Base-by-base conservation (phyloP, 1,284 basidiomycete genomes). In the Cutaneotrichosporon curvatum region DNA sequence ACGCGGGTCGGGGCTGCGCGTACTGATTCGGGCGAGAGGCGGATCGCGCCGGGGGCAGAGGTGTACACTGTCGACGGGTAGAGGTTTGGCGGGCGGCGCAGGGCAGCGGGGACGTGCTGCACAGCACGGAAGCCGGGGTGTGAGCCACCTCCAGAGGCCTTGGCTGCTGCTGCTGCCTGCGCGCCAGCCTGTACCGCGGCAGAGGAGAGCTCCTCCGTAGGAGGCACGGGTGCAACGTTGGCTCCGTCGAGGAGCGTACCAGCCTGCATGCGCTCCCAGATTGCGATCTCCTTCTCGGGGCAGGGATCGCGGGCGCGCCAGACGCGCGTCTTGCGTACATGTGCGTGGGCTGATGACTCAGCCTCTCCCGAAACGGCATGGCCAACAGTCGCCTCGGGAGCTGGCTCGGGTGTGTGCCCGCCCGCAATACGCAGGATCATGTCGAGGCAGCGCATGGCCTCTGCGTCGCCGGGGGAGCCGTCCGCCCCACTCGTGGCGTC, bases 1-100 rank as follows among this genome's bases (percentile, higher is more conserved):
- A 63, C 42, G 31, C 48, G 55, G 30, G 51, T 48, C 21, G 63
- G 53, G 19, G 45, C 7, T 28, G 25, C 25, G 25, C 25, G 25
- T 12, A 7, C 25, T 7, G 25, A 28, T 12, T 28, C 25, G 52
- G 76, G 67, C 2, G 74, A 71, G 46, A 78, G 71, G 1, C 70
- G 62, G 47, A 71, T 68, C 6, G 72, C 69, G 1, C 68, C 64
- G 1, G 74, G 61, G 2, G 65, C 64, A 2, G 76, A 76, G 28
- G 67, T 70, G 55, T 74, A 75, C 21, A 78, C 75, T 6, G 76
- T 73, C 4, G 75, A 75, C 16, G 75, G 72, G 59, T 77, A 74
- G 38, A 74, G 69, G 59, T 78, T 79, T 9, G 75, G 76, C 0
- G 76, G 77, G 30, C 72, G 68, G 19, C 76, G 49, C 4, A 54